Percentiles rank a stretch among this genome's conserved stretches.
Evolutionary conservation across 768 basidiomycete species (phyloP).

Genomic region (Mycena vulgaris): DNA sequence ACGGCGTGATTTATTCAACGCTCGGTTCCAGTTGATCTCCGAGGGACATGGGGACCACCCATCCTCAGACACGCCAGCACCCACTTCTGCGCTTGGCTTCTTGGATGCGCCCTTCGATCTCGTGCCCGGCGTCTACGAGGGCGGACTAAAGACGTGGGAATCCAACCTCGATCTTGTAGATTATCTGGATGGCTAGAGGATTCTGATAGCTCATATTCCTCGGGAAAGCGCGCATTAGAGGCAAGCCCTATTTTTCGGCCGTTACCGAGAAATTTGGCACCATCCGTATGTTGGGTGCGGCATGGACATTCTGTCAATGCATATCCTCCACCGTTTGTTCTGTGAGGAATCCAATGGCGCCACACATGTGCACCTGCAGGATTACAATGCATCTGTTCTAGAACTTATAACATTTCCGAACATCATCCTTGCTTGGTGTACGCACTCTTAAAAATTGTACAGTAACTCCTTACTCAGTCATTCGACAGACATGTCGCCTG

Average conservation of each 20-base stretch:
- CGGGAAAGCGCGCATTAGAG: conserved; percentile 79
- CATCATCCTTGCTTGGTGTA: conserved; percentile 87
- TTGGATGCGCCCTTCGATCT: conserved; percentile 91
- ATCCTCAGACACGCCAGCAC: conserved; percentile 28
- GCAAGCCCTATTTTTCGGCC: conserved; percentile 55
- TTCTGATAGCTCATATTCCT: conserved; percentile 34
- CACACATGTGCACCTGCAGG: conserved; percentile 85
- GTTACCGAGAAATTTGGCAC: background rate
- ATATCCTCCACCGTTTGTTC: conserved; percentile 76
- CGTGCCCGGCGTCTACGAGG: conserved; percentile 94
- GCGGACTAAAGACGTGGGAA: conserved; percentile 98
- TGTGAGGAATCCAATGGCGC: conserved; percentile 48
- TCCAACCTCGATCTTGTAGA: conserved; percentile 90
- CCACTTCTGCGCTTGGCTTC: conserved; percentile 66
- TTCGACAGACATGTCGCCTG: conserved; percentile 71
- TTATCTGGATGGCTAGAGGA: conserved; percentile 63
- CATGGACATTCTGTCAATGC: conserved; percentile 88
- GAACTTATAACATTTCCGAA: conserved; percentile 87
- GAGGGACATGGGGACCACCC: conserved; percentile 53
- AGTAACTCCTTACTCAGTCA: background rate
- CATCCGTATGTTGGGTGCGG: conserved; percentile 88
- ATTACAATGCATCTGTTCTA: conserved; percentile 90
- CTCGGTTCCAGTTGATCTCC: conserved; percentile 92
- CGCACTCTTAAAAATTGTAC: conserved; percentile 46
- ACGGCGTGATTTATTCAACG: conserved; percentile 94